Evolutionary conservation across 2,329 filamentous ascomycete species (phyloP), one percentile per base, ranked within the genome.

Genomic region (Reticulascus tulasneorum): DNA sequence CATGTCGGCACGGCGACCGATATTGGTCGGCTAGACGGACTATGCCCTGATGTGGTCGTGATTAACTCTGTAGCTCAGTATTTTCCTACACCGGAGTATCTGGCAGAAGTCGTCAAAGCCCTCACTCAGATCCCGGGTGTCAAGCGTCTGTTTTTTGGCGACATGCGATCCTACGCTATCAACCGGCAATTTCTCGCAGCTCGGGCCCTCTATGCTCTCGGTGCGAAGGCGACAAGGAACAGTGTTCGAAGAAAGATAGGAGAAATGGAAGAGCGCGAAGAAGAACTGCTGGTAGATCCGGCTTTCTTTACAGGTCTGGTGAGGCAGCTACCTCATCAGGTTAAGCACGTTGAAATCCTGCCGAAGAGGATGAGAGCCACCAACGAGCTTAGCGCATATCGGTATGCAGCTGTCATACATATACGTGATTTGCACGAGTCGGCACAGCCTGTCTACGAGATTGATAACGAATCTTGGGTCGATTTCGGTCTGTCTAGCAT

Each of bases 341-440:
- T 57, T 5, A 29, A 39, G 10, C 53, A 56, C 20, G 50, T 57
- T 4, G 53, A 55, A 25, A 49, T 58, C 12, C 12, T 57, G 1
- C 54, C 54, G 7, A 58, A 57, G 38, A 34, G 13, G 7, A 53
- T 58, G 49, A 19, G 30, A 10, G 52, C 53, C 1, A 51, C 48
- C 9, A 57, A 57, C 18, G 55, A 58, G 23, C 44, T 58, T 9
- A 55, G 48, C 35, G 42, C 31, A 6, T 56, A 54, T 25, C 53
- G 54, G 2, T 58, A 54, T 28, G 46, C 47, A 2, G 55, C 50
- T 6, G 47, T 56, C 1, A 17, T 58, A 0, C 45, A 56, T 33
- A 17, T 38, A 6, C 43, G 38, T 5, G 19, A 9, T 7, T 12
- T 11, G 9, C 3, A 28, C 4, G 3, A 23, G 10, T 9, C 7